Conservation (phyloP, 164 flowering plant species). For the Cinnamomum micranthum region DNA sequence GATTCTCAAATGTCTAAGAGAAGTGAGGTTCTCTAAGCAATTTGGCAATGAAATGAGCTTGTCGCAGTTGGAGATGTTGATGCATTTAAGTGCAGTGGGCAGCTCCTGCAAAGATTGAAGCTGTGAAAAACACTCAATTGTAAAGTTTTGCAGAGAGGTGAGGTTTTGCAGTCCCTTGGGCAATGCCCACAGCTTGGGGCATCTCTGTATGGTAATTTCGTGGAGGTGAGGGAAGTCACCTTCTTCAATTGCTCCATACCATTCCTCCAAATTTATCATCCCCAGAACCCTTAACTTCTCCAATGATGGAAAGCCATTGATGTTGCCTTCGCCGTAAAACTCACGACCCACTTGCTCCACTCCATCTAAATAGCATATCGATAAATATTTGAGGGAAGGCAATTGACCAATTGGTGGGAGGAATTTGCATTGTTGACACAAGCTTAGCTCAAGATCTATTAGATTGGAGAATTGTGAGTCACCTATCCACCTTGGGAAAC, state of each 20-base stretch:
- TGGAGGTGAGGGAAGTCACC: constrained; percentile 2
- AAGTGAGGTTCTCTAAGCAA: too few species aligned
- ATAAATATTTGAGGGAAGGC: constrained; percentile 10
- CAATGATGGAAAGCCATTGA: not conserved
- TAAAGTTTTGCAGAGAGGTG: not conserved
- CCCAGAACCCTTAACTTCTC: not conserved
- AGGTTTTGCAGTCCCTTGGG: not conserved
- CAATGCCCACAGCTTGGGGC: not conserved
- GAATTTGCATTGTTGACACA: constrained; percentile 10
- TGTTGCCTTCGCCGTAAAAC: constrained; percentile 3
- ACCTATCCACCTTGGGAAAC: constrained; percentile 34
- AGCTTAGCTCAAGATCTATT: not conserved
- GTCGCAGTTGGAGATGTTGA: too few species aligned
- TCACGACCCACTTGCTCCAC: constrained; percentile 2
- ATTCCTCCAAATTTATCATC: not conserved
- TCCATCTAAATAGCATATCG: not conserved
- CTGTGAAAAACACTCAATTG: not conserved
- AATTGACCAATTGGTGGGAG: constrained; percentile 19
- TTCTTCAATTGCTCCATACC: constrained; percentile 5
- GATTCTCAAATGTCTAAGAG: too few species aligned
- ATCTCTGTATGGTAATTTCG: not conserved
- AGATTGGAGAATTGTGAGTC: constrained; percentile 9
- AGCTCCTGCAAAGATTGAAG: too few species aligned
- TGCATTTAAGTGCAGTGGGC: too few species aligned
- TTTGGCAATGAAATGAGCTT: too few species aligned